Evolutionary conservation across 2,329 filamentous ascomycete genomes (phyloP).

Genomic region (Trichoderma sp.): DNA sequence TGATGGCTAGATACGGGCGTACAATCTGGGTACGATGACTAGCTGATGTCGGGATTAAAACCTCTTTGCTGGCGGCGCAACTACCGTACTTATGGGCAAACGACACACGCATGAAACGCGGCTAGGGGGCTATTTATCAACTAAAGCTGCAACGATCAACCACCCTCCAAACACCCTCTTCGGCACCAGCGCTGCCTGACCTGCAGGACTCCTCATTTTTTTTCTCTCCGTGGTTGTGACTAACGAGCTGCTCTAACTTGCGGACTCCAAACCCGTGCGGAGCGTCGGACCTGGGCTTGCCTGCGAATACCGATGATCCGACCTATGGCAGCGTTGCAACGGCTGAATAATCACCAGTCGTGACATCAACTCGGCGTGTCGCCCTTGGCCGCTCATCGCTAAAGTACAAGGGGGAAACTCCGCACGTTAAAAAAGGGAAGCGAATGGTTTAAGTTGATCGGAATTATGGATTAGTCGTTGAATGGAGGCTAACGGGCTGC

Average conservation of each 20-base stretch:
- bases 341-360: slow-evolving; percentile 11
- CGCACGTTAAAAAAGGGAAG: background rate
- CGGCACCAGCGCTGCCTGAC: background rate
- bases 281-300: slow-evolving; percentile 3
- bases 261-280: slow-evolving; percentile 13
- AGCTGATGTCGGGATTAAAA: background rate
- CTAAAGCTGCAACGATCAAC: background rate
- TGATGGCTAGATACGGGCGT: background rate
- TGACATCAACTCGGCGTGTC: slow-evolving; percentile 10
- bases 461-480: background rate
- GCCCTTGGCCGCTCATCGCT: background rate
- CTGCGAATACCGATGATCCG: slow-evolving; percentile 16
- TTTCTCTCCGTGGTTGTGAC: background rate
- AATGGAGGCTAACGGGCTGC: background rate
- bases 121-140: background rate
- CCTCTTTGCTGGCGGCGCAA: background rate
- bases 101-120: slow-evolving; percentile 10
- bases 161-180: background rate
- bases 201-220: background rate
- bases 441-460: background rate
- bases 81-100: background rate
- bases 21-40: background rate
- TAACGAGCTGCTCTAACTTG: background rate
- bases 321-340: background rate
- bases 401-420: slow-evolving; percentile 2